phyloP scores from a whole-genome alignment of 1,139 yeast species.

The Diutina rugosa region DNA sequence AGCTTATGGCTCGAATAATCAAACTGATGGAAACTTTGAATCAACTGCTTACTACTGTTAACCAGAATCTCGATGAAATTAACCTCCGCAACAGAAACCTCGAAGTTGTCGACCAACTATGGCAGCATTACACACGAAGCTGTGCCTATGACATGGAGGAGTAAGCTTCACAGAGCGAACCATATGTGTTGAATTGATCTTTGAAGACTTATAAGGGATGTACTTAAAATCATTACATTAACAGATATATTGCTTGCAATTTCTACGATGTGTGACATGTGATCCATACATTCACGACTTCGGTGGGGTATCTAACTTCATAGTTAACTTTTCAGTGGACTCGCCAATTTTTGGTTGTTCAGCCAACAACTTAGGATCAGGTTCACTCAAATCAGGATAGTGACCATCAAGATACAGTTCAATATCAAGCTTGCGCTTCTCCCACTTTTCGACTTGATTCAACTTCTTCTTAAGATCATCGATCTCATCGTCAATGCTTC shows the following conservation, averaged over 20 bases:
- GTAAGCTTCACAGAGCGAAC: not conserved
- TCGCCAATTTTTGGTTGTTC: not conserved
- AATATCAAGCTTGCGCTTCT: slow-evolving; percentile 30
- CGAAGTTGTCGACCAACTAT: slow-evolving; percentile 66
- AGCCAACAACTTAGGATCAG: not conserved
- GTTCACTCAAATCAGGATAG: not conserved
- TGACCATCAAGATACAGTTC: slow-evolving; percentile 29
- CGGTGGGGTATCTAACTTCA: not conserved
- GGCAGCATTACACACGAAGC: slow-evolving; percentile 61
- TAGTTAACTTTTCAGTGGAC: not conserved
- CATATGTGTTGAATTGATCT: not conserved
- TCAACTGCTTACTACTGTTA: slow-evolving; percentile 56
- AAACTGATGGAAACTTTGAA: slow-evolving; percentile 64
- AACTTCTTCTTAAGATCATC: slow-evolving; percentile 44
- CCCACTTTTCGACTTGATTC: slow-evolving; percentile 39
- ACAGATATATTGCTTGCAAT: not conserved
- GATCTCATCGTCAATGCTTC: slow-evolving; percentile 55
- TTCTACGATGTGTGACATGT: not conserved
- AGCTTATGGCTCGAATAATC: slow-evolving; percentile 63
- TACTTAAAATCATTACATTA: not conserved
- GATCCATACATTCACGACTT: not conserved
- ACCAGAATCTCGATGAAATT: slow-evolving; percentile 46
- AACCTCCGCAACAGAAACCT: slow-evolving; percentile 57
- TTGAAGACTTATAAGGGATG: not conserved
- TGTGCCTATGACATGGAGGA: not conserved